Conservation (phyloP, 1,139 yeast genomes). For the Pichia norvegensis region DNA sequence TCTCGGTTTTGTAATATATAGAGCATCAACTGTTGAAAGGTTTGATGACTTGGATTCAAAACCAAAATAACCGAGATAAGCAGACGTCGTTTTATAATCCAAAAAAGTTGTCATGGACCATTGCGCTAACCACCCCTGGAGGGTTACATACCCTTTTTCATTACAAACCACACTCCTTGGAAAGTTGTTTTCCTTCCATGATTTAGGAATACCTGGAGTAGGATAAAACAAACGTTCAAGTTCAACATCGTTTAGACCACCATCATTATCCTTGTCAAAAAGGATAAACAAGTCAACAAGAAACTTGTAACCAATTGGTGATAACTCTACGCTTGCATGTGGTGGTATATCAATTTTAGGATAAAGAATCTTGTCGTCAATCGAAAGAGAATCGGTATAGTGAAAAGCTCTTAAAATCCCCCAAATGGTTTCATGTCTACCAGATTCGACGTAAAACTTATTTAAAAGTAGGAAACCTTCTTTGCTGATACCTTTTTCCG, state of each 20-base stretch:
- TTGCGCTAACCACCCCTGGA: constrained; percentile 98
- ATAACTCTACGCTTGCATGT: constrained; percentile 77
- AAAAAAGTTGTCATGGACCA: constrained; percentile 94
- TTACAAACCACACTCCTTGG: constrained; percentile 85
- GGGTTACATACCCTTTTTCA: constrained; percentile 79
- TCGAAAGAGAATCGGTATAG: constrained; percentile 83
- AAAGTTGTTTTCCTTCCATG: constrained; percentile 80
- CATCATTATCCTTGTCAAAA: constrained; percentile 92
- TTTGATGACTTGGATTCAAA: constrained; percentile 41
- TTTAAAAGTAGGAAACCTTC: constrained; percentile 73
- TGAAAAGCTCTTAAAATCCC: constrained; percentile 80
- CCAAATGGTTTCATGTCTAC: constrained; percentile 96
- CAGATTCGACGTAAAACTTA: constrained; percentile 77
- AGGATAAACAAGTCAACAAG: constrained; percentile 80
- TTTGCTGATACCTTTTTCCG: constrained; percentile 50
- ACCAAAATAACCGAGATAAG: constrained; percentile 83
- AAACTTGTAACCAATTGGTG: constrained; percentile 90
- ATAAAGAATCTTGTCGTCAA: constrained; percentile 66
- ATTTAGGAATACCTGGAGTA: constrained; percentile 84
- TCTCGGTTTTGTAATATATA: constrained; percentile 77
- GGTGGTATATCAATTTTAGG: constrained; percentile 76
- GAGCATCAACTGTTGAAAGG: constrained; percentile 38
- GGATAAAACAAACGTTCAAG: constrained; percentile 63
- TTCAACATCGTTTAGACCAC: constrained; percentile 77
- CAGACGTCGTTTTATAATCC: constrained; percentile 76